Evolutionary conservation across 805 yeast genomes (phyloP), one percentile per base, ranked within the genome.

Genomic region (Ogataea ganodermae): DNA sequence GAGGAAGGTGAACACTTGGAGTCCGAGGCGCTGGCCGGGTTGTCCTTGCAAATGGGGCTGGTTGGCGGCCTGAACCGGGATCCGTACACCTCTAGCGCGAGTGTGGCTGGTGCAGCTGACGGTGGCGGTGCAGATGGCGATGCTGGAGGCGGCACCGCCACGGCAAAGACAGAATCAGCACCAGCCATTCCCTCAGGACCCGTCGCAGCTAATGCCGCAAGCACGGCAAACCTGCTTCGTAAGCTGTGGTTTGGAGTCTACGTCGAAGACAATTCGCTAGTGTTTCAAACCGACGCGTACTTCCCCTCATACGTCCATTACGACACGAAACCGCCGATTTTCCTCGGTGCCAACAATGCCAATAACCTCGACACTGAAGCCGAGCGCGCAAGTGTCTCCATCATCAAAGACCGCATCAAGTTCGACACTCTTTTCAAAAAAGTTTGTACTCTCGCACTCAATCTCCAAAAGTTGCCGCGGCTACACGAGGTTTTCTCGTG

Each of bases 161-260:
- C 14, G 17, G 17, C n/a, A 27, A 27, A 6, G 10, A 27, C 7
- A 9, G 4, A 27, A 27, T 4, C 10, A n/a, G n/a, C n/a, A n/a
- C n/a, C n/a, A n/a, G n/a, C 31, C 6, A 30, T n/a, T 30, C 7
- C 5, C 6, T 4, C 16, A n/a, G 33, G 33, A 8, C 17, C 33
- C 4, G 16, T 30, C 7, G 33, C 17, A 9, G 33, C 9, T n/a
- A 30, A 30, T 16, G 33, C 17, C 3, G 33, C 33, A n/a, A 30
- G 33, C 33, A 30, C 33, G 8, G 33, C 33, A 30, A 79, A 80
- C 51, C 62, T 81, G 6, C 72, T 83, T 74, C 68, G 87, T 51
- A 82, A 82, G 54, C 69, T 80, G 1, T 82, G 87, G 87, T 73
- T 65, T 60, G 73, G 71, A 17, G 60, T 80, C 24, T 61, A 66